A percentile compares a stretch with the other conserved stretches of the same genome.
These are phyloP conservation scores for Trichomonas tenax DNA, from an alignment of 208 protist genomes.

Conservation along the genomic window DNA sequence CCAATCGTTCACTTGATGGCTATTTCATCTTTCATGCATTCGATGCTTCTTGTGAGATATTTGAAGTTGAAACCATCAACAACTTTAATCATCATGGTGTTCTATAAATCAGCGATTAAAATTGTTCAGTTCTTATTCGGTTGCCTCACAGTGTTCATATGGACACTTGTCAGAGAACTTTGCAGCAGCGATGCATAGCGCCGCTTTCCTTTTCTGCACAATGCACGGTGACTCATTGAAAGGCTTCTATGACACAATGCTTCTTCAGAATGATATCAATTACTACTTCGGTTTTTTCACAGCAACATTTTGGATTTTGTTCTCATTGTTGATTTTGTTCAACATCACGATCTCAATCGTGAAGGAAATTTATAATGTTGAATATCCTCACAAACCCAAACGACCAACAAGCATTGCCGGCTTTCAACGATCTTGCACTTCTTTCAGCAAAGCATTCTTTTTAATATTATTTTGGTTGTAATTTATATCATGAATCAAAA, in stretches of 20 bases:
- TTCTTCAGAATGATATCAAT: neutral
- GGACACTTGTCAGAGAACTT: neutral
- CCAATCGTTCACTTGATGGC: neutral
- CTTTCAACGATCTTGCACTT: neutral
- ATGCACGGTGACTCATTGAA: neutral
- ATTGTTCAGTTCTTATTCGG: neutral
- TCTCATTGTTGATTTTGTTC: neutral
- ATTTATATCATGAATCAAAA: too few relatives aligned
- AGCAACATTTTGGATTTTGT: neutral
- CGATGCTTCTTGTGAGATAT: neutral
- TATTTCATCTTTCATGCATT: neutral
- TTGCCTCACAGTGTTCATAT: neutral
- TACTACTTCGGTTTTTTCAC: neutral
- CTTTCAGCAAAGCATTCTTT: neutral
- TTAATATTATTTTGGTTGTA: too few relatives aligned
- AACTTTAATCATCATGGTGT: neutral
- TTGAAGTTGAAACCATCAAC: neutral
- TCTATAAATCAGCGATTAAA: neutral
- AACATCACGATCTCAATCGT: slow-evolving; percentile 11
- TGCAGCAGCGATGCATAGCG: neutral
- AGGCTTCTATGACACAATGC: neutral
- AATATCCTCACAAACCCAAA: neutral
- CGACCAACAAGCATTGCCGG: neutral
- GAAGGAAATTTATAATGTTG: neutral
- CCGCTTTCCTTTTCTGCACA: neutral